Evolutionary conservation across 352 stramenopile genomes (phyloP).

Genomic region (Phytopythium boreale): DNA sequence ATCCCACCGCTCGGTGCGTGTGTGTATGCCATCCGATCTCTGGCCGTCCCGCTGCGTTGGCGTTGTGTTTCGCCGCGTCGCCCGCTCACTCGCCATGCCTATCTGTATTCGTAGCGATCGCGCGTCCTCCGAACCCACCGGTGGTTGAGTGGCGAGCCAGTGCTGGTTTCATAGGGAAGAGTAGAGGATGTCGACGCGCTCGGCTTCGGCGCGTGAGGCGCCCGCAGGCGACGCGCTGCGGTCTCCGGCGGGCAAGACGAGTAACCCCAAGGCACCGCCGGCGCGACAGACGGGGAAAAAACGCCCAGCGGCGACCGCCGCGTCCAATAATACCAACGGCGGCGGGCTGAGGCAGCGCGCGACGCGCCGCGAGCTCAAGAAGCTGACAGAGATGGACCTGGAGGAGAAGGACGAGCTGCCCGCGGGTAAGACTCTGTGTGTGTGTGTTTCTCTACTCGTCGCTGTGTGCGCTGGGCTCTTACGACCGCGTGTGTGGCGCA

Average conservation of each 20-base stretch:
- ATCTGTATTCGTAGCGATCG: background rate
- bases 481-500: background rate
- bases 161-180: background rate
- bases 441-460: background rate
- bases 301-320: slow-evolving; percentile 14
- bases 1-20: background rate
- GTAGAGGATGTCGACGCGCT: slow-evolving; percentile 20
- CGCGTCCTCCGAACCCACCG: too few species aligned
- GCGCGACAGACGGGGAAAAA: slow-evolving; percentile 43
- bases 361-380: slow-evolving; percentile 77
- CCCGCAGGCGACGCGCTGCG: slow-evolving; percentile 22
- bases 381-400: slow-evolving; percentile 69
- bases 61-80: background rate
- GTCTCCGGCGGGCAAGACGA: slow-evolving; percentile 31
- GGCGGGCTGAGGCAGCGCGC: slow-evolving; percentile 42
- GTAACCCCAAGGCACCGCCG: slow-evolving; percentile 43
- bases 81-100: background rate
- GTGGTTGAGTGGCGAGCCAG: background rate
- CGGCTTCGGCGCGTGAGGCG: slow-evolving; percentile 19
- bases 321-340: slow-evolving; percentile 4
- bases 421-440: slow-evolving; percentile 17
- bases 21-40: background rate
- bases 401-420: slow-evolving; percentile 65
- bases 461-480: background rate
- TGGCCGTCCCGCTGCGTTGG: background rate